phyloP scores from a whole-genome alignment of 208 protist species.

The Tetramitus jugosus region DNA sequence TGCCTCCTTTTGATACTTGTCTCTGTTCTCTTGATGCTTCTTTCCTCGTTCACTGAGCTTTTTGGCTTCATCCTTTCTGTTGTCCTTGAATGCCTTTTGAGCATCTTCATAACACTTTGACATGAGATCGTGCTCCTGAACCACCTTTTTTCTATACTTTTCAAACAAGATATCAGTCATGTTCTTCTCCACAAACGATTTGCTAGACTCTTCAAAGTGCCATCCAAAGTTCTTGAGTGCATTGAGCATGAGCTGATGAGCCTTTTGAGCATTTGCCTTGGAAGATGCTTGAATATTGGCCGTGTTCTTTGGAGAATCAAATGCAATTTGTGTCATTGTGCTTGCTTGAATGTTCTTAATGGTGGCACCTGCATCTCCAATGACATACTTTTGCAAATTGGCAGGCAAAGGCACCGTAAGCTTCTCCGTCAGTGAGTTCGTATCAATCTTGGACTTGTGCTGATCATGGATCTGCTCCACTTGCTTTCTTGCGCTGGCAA shows the following conservation, averaged over 20 bases:
- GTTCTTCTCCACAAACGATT: not conserved
- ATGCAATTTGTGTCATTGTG: not conserved
- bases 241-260: not conserved
- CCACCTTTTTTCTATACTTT: not conserved
- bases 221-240: not conserved
- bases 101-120: not conserved
- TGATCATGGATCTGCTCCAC: too few species aligned
- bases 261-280: not conserved
- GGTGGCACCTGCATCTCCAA: not conserved
- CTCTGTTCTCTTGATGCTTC: constrained; percentile 1
- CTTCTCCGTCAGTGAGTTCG: too few species aligned
- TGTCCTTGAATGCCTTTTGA: not conserved
- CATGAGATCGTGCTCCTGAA: not conserved
- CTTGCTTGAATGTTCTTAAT: not conserved
- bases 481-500: too few species aligned
- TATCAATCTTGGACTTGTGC: too few species aligned
- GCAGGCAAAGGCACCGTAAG: not conserved
- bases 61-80: not conserved
- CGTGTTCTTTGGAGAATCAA: not conserved
- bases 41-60: not conserved
- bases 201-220: not conserved
- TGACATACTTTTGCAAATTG: not conserved
- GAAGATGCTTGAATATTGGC: not conserved
- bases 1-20: not conserved
- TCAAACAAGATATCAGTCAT: not conserved